Conservation (phyloP, 2,329 filamentous ascomycete genomes). For the Paecilomyces fulvus region DNA sequence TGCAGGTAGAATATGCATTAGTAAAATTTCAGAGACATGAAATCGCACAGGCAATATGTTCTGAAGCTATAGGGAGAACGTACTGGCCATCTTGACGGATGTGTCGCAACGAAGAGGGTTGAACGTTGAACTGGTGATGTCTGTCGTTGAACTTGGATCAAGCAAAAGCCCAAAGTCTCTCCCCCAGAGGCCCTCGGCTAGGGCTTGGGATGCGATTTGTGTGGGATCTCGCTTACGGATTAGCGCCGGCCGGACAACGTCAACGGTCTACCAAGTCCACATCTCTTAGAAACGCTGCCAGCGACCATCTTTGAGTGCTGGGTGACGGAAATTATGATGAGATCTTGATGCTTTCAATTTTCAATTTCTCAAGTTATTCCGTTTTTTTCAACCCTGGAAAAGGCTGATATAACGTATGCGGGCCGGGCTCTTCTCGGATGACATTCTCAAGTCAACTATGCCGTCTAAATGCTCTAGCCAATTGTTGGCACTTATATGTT, state of each 20-base stretch:
- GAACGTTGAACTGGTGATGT: constrained; percentile 23
- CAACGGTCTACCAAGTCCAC: constrained; percentile 10
- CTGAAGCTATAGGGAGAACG: constrained; percentile 13
- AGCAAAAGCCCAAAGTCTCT: constrained; percentile 18
- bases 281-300: not conserved
- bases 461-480: not conserved
- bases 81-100: constrained; percentile 42
- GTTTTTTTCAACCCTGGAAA: not conserved
- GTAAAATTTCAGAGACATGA: not conserved
- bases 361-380: not conserved
- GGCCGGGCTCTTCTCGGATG: not conserved
- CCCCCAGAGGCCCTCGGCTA: constrained; percentile 20
- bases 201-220: constrained; percentile 26
- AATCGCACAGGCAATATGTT: not conserved
- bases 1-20: constrained; percentile 31
- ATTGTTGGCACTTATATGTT: not conserved
- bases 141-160: constrained; percentile 27
- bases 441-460: too few species aligned
- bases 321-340: not conserved
- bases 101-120: constrained; percentile 31
- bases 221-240: constrained; percentile 33
- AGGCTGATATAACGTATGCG: not conserved
- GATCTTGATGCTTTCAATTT: not conserved
- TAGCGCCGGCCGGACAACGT: constrained; percentile 6
- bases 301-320: not conserved